phyloP scores from a whole-genome alignment of 1,284 basidiomycete genomes.

The Apiotrichum montevideense region DNA sequence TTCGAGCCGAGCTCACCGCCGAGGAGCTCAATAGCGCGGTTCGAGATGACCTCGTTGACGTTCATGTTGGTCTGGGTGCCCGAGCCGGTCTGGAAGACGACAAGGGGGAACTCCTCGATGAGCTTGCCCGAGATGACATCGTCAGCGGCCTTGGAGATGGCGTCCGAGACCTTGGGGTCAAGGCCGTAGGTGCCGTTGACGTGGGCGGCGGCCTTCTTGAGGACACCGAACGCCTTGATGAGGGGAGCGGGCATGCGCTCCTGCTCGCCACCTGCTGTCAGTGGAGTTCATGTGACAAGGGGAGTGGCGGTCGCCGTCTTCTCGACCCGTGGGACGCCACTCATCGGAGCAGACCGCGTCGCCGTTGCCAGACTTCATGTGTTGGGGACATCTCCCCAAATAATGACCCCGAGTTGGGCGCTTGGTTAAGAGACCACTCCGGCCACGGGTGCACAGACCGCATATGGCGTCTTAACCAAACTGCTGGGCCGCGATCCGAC shows the following conservation, averaged over 20 bases:
- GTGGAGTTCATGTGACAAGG: not conserved
- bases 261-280: constrained; percentile 57
- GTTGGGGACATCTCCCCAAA: too few species aligned
- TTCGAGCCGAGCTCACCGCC: constrained; percentile 94
- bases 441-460: too few species aligned
- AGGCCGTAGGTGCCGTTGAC: constrained; percentile 86
- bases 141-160: constrained; percentile 90
- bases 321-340: too few species aligned
- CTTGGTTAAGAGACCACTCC: too few species aligned
- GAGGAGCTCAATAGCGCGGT: constrained; percentile 94
- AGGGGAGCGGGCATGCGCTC: constrained; percentile 90
- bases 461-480: too few species aligned
- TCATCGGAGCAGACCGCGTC: too few species aligned
- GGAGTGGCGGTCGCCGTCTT: too few species aligned
- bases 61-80: constrained; percentile 99
- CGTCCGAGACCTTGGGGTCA: constrained; percentile 79
- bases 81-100: constrained; percentile 98
- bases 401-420: too few species aligned
- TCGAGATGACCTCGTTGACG: constrained; percentile 98
- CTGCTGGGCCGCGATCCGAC: too few species aligned
- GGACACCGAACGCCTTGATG: constrained; percentile 94
- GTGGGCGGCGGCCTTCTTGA: constrained; percentile 94
- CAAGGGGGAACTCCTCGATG: constrained; percentile 91
- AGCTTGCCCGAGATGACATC: constrained; percentile 98
- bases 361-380: too few species aligned